Base-by-base conservation (phyloP, 2,329 filamentous ascomycete genomes). In the Hortaea sp. region DNA sequence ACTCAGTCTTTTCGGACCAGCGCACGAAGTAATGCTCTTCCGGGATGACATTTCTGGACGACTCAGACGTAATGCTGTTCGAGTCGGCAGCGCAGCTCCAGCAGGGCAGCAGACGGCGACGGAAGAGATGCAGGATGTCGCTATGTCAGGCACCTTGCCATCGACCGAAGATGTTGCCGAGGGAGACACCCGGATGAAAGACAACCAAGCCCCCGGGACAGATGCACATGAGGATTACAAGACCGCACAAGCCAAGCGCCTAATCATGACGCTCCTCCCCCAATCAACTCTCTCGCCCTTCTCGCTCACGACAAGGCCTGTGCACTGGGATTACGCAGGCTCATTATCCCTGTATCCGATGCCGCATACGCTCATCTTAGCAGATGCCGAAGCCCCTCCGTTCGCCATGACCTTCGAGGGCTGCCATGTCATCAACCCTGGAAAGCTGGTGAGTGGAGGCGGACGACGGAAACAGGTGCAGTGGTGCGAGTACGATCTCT, bases 361-460 rank as follows among this genome's bases (percentile, higher is more conserved):
- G 29, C 92, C 92, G 1, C 90, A 86, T 13, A 81, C 85, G 1
- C 71, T 97, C 59, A 78, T 94, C 11, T 68, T 98, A 4, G 82
- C 88, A 1, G 92, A 98, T 66, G 73, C 84, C 0, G 86, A 89
- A 38, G 82, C 84, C 7, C 82, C 85, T 10, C 76, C 88, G 0
- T 98, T 95, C 60, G 84, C 84, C 45, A 72, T 95, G 53, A 94
- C 86, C 10, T 97, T 97, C 61, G 90, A 95, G 66, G 90, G 89
- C 0, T 97, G 92, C 61, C 86, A 92, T 68, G 89, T 95, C 31
- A 82, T 98, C 77, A 98, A 98, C 63, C 89, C 92, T 0, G 88
- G 88, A 5, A 75, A 77, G 42, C 66, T 98, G 42, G 74, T 94
- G 31, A 66, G 63, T 43, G 63, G 63, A 27, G 81, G 78, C 0